phyloP scores from a whole-genome alignment of 31 red algal genomes.

The Porphyra umbilicalis region DNA sequence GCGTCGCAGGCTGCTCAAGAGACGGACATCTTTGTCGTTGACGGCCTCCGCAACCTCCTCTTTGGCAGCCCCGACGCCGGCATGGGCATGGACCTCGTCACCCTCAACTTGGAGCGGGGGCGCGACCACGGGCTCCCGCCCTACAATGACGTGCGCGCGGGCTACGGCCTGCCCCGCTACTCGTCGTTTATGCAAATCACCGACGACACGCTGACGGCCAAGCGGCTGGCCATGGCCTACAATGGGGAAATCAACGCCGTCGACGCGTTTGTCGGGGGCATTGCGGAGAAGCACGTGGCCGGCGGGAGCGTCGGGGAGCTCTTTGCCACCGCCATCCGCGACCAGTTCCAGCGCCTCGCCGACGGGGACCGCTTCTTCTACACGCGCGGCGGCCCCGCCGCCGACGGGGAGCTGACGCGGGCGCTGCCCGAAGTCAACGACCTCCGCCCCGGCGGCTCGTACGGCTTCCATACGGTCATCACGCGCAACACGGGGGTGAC shows the following conservation, averaged over 20 bases:
- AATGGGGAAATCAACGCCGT: conserved; percentile 16
- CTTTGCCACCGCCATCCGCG: conserved; percentile 16
- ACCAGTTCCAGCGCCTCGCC: conserved; percentile 48
- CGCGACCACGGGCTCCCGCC: conserved; percentile 20
- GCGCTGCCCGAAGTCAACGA: background rate
- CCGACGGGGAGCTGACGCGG: background rate
- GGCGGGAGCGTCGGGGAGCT: conserved; percentile 37
- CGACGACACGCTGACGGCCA: background rate
- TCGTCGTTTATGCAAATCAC: background rate
- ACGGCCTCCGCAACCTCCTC: conserved; percentile 30
- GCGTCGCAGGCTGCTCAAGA: conserved; percentile 12
- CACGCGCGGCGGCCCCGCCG: background rate
- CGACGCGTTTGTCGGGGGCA: conserved; percentile 41
- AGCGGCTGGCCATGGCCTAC: background rate
- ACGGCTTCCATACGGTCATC: background rate
- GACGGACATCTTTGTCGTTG: conserved; percentile 20
- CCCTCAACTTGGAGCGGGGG: conserved; percentile 23
- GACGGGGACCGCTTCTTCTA: conserved; percentile 71
- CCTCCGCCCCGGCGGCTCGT: background rate
- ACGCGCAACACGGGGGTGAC: background rate
- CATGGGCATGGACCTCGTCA: conserved; percentile 11
- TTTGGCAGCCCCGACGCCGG: conserved; percentile 15
- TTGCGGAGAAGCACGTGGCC: conserved; percentile 26
- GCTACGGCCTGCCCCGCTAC: conserved; percentile 1
- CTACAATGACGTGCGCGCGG: conserved; percentile 21